Base-by-base conservation (phyloP, 78 protist genomes). In the Dictyostelium firmibasis region DNA sequence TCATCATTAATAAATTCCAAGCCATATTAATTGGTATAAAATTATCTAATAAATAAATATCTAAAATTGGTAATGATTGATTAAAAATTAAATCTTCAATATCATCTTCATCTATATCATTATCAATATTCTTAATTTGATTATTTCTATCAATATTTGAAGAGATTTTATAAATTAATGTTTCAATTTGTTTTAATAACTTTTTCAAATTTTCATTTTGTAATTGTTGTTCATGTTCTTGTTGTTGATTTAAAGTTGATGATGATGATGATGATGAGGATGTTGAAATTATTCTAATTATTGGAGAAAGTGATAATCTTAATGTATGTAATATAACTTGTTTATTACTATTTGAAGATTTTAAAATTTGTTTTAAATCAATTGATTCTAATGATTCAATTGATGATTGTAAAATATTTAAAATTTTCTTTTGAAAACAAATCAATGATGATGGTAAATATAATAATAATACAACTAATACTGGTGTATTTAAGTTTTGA, bases 251-350 rank as follows among this genome's bases (percentile, higher is more conserved):
- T 35, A 27, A 13, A 31, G 75, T 13, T 29, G 18, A 4, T 44
- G 5, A 13, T 43, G n/a, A n/a, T n/a, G n/a, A n/a, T n/a, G n/a
- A n/a, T n/a, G n/a, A n/a, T n/a, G n/a, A n/a, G n/a, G n/a, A n/a
- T 13, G 85, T 36, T 27, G 86, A 82, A n/a, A 82, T 57, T n/a
- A 57, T 57, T 82, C 86, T 82, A 60, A 82, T 57, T 35, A 82
- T 31, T 50, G 86, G 86, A 20, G 50, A 82, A 31, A 82, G 14
- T 11, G 64, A 57, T 82, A 82, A 60, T 60, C 29, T 50, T 20
- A 82, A 35, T 31, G 29, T 20, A 20, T 8, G 20, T 6, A n/a
- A 16, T 5, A 23, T 25, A n/a, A 60, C 11, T 16, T 50, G 64
- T 60, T 60, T 29, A 35, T 69, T 57, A n/a, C 25, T 35, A n/a